Conservation (phyloP, 352 stramenopile genomes). For the Globisporangium paddicum region DNA sequence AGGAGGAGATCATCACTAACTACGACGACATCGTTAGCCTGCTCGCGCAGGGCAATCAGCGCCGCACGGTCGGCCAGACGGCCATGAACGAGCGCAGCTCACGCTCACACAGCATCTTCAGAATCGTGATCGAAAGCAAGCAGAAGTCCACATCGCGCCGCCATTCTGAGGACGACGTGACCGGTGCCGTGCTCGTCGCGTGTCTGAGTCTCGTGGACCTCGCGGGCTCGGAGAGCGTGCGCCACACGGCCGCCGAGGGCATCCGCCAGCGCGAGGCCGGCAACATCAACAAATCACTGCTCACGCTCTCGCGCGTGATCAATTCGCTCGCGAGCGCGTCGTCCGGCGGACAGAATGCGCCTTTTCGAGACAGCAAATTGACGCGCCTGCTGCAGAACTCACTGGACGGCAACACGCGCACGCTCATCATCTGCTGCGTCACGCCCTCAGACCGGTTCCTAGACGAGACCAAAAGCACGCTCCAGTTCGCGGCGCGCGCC, state of each 20-base stretch:
- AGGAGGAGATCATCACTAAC: slow-evolving; percentile 92
- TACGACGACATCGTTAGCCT: slow-evolving; percentile 56
- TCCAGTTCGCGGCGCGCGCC: slow-evolving; percentile 91
- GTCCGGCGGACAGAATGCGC: slow-evolving; percentile 36
- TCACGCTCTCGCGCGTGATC: slow-evolving; percentile 95
- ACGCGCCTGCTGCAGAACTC: slow-evolving; percentile 91
- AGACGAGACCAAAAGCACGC: slow-evolving; percentile 85
- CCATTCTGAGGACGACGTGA: slow-evolving; percentile 62
- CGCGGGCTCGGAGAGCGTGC: slow-evolving; percentile 95
- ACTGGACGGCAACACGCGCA: slow-evolving; percentile 89
- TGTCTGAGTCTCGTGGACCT: slow-evolving; percentile 98
- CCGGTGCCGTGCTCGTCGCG: slow-evolving; percentile 88
- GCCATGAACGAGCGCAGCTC: slow-evolving; percentile 81
- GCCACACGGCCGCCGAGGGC: slow-evolving; percentile 93
- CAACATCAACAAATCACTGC: slow-evolving; percentile 96
- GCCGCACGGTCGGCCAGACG: slow-evolving; percentile 59
- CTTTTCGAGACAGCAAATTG: slow-evolving; percentile 90
- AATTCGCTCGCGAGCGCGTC: slow-evolving; percentile 51
- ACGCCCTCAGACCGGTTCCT: slow-evolving; percentile 68
- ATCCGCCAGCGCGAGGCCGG: slow-evolving; percentile 93
- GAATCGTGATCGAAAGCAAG: slow-evolving; percentile 81
- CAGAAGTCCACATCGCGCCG: slow-evolving; percentile 40
- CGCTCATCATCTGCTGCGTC: slow-evolving; percentile 87
- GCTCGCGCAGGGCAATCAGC: slow-evolving; percentile 60
- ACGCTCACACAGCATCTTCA: slow-evolving; percentile 81